Conservation (phyloP, 208 protist genomes). For the Leishmania arabica region DNA sequence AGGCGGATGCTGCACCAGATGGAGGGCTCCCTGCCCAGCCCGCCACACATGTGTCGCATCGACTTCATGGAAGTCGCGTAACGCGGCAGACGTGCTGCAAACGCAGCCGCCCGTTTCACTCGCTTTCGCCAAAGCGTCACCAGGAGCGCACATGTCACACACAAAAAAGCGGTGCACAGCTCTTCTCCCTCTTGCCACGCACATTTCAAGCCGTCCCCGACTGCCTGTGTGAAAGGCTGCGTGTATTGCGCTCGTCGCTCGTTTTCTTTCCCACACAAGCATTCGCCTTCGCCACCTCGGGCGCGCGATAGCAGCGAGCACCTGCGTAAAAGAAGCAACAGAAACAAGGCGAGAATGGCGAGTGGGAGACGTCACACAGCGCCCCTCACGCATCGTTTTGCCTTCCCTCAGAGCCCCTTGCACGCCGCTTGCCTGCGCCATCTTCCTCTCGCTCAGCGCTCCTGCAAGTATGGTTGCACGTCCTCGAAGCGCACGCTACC, state of each 20-base stretch:
- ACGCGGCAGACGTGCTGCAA: neutral
- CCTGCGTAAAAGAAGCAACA: neutral
- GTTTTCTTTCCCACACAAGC: neutral
- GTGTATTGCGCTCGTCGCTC: neutral
- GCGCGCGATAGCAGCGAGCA: neutral
- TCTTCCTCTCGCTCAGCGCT: neutral
- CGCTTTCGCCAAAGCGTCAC: neutral
- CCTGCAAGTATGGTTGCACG: slow-evolving; percentile 33
- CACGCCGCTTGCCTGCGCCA: neutral
- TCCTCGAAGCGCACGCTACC: slow-evolving; percentile 58
- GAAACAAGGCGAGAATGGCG: neutral
- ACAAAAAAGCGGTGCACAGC: neutral
- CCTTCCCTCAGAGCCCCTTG: neutral
- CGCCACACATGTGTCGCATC: neutral
- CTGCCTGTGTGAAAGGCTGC: neutral
- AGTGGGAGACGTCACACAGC: neutral
- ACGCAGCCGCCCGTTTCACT: neutral
- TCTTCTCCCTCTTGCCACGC: neutral
- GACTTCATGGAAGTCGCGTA: neutral
- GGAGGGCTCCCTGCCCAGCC: neutral
- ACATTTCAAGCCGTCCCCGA: neutral
- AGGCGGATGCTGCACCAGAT: neutral
- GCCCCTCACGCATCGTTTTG: neutral
- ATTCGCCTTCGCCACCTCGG: neutral
- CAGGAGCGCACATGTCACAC: neutral